Evolutionary conservation across 2,329 filamentous ascomycete genomes (phyloP), one percentile per base, ranked within the genome.

Genomic region (Cryphonectria japonica): DNA sequence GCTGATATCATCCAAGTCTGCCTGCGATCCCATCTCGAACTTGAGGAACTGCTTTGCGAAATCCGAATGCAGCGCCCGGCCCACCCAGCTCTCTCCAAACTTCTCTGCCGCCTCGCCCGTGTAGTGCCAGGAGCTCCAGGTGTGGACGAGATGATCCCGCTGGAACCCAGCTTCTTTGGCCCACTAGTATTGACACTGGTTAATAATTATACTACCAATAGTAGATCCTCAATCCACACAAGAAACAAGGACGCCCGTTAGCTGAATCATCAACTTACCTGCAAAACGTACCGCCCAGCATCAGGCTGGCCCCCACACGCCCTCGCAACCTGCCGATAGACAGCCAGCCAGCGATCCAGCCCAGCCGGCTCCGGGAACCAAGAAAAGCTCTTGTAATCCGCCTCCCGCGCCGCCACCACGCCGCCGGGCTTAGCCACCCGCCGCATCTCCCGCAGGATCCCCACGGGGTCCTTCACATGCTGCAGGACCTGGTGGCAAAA

Each of bases 371-470:
- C 71, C 0, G 71, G 68, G 32, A 26, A 72, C 71, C 71, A 72
- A 11, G 68, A 60, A 3, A 72, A 72, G 60, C 68, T 70, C 71
- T 70, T 70, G 41, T 72, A 72, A 41, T 72, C 74, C 2, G 72
- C 78, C 66, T 78, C 78, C 50, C 80, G 76, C 14, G 79, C 76
- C 3, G 81, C 81, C 1, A 85, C 73, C 1, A 83, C 72, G 0
- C 84, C 84, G 1, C 83, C 83, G 0, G 81, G 78, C 72, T 80
- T 83, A 2, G 83, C 78, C 6, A 85, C 81, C 0, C 84, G 78
- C 2, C 81, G 73, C 78, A 85, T 82, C 76, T 85, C 83, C 9
- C 70, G 68, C 52, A 84, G 71, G 1, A 82, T 81, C 2, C 59
- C 75, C 68, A 69, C 68, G 6, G 73, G 75, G 66, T 75, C 71